Evolutionary conservation across 2,329 filamentous ascomycete species (phyloP).

Genomic region (Keithomyces neogunnii): DNA sequence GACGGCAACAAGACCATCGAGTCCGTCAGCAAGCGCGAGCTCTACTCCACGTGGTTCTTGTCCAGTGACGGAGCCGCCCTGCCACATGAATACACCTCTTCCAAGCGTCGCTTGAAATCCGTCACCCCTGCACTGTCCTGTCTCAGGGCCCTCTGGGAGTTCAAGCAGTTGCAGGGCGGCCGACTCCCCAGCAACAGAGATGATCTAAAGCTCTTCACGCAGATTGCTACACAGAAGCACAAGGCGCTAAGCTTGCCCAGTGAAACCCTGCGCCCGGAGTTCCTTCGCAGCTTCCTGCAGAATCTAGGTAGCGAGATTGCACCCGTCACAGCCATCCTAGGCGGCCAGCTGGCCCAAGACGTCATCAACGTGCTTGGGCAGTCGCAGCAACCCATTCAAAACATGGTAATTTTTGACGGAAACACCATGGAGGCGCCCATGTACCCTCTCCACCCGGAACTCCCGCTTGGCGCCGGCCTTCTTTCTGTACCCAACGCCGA

Average conservation of each 20-base stretch:
- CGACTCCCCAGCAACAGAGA: constrained; percentile 48
- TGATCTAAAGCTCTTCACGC: constrained; percentile 70
- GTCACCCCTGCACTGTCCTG: constrained; percentile 83
- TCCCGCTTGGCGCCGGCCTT: constrained; percentile 40
- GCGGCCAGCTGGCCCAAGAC: constrained; percentile 87
- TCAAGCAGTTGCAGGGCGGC: constrained; percentile 45
- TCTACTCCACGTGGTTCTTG: constrained; percentile 82
- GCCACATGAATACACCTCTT: constrained; percentile 56
- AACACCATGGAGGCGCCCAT: constrained; percentile 69
- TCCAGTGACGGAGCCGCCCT: constrained; percentile 70
- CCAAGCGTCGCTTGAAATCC: constrained; percentile 58
- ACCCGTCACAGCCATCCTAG: constrained; percentile 81
- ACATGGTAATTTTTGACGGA: constrained; percentile 86
- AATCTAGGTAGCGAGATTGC: constrained; percentile 78
- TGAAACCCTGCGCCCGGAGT: constrained; percentile 59
- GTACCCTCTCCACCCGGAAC: constrained; percentile 72
- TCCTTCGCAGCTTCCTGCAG: constrained; percentile 77
- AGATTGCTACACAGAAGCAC: constrained; percentile 69
- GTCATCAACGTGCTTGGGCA: constrained; percentile 92
- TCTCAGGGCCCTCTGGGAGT: constrained; percentile 84
- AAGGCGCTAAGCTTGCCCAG: constrained; percentile 61
- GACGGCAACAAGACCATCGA: constrained; percentile 65
- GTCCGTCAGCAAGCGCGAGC: constrained; percentile 82
- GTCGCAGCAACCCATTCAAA: constrained; percentile 91
- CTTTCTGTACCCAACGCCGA: constrained; percentile 21